Base-by-base conservation (phyloP, 768 basidiomycete species). In the Auricularia sp. region DNA sequence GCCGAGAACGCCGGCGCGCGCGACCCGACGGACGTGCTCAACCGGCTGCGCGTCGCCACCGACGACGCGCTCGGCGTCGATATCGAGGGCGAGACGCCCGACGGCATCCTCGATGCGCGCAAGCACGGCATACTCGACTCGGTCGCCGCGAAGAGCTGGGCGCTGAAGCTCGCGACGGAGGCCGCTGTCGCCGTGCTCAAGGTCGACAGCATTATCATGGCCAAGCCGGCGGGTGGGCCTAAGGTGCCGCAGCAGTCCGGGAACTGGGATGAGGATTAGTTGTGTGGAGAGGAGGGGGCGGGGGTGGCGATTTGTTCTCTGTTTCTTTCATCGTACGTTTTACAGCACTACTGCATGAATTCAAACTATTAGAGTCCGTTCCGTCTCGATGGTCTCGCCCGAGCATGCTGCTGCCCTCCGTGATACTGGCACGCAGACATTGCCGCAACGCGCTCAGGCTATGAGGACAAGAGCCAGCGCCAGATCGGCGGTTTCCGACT, bases 131-230 rank as follows among this genome's bases (percentile, higher is more conserved):
- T 95, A 66, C 85, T 86, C 54, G 94, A 97, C 73, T 87, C 94
- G n/a, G 80, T 95, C 6, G 90, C 86, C 8, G 90, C 92, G 18
- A 96, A 95, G 75, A 79, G 86, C 3, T 96, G 94, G 93, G 93
- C 92, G 1, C 84, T 97, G 70, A 81, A 83, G 65, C 83, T 94
- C n/a, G 94, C 89, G 16, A 93, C 93, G 0, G 94, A 97, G 72
- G 92, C 94, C 18, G 94, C 94, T 1, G 82, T 90, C 47, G 88
- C 92, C 0, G 91, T 97, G 36, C 84, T 99, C 64, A 90, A 89
- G 67, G 97, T 99, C 6, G 97, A 99, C 77, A 93, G 91, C 72
- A 98, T 98, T 74, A 97, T 98, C 78, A 94, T 95, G 85, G 92
- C 90, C 78, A 93, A 92, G 73, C 89, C 90, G n/a, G 90, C 91